These are phyloP conservation scores for Asterochloris erici DNA, from an alignment of 139 green algal genomes.

Conservation along the genomic window DNA sequence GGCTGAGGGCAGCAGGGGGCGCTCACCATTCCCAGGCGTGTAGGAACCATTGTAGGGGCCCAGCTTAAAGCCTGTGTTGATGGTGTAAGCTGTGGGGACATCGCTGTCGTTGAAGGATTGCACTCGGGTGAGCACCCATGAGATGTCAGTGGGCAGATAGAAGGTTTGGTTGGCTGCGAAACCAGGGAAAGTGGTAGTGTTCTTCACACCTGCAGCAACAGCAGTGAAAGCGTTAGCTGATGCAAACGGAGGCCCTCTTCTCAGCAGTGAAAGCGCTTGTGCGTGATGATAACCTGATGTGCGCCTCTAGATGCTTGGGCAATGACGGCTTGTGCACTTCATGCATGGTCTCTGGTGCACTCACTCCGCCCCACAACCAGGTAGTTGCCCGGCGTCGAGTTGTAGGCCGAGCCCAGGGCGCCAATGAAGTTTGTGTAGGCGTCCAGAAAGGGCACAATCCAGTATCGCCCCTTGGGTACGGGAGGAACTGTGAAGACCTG, in stretches of 20 bases:
- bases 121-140: constrained; percentile 11
- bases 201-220: background rate
- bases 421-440: constrained; percentile 11
- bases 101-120: constrained; percentile 10
- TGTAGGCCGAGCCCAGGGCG: constrained; percentile 3
- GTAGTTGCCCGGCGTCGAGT: constrained; percentile 2
- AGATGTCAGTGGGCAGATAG: constrained; percentile 6
- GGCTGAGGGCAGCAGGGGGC: background rate
- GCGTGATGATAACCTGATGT: too few relatives aligned
- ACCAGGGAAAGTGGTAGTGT: background rate
- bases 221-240: too few relatives aligned
- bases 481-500: constrained; percentile 7
- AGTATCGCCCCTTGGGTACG: constrained; percentile 2
- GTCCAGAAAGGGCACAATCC: constrained; percentile 16
- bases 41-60: constrained; percentile 3
- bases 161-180: constrained; percentile 5
- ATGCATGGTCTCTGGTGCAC: too few relatives aligned
- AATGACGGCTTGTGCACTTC: too few relatives aligned
- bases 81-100: background rate
- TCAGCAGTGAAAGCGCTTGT: too few relatives aligned
- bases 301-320: too few relatives aligned
- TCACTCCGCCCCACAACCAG: constrained; percentile 17
- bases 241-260: too few relatives aligned
- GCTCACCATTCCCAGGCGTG: background rate
- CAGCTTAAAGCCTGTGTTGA: background rate